Percentiles rank a stretch among this genome's conserved stretches.
Evolutionary conservation across 2,329 filamentous ascomycete genomes (phyloP).

Genomic region (Penicillium sp.): DNA sequence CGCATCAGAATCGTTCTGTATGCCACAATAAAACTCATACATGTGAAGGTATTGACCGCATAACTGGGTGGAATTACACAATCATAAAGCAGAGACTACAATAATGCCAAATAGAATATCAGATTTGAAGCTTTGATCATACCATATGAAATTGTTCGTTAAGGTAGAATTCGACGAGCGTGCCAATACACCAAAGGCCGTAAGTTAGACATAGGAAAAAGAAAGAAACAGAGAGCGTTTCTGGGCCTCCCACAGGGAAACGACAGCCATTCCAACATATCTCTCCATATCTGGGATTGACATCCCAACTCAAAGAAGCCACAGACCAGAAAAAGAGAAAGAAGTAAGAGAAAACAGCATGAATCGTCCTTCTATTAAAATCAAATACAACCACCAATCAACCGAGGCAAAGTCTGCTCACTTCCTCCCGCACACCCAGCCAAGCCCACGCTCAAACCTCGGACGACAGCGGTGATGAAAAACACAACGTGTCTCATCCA

Average conservation of each 20-base stretch:
- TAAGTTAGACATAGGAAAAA: neutral
- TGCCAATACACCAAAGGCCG: neutral
- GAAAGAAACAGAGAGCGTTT: neutral
- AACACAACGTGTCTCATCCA: neutral
- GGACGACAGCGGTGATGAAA: conserved; percentile 6
- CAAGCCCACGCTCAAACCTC: neutral
- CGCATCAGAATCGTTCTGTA: neutral
- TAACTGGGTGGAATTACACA: too few species aligned
- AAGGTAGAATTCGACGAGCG: neutral
- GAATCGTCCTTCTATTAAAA: neutral
- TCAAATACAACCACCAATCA: neutral
- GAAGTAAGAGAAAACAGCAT: neutral
- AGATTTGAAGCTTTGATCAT: neutral
- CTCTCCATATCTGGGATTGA: neutral
- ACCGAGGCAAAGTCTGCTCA: neutral
- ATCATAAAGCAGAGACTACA: neutral
- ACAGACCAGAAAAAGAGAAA: neutral
- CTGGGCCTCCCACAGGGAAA: neutral
- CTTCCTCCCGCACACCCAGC: conserved; percentile 6
- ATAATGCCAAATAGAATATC: neutral
- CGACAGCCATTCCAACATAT: neutral
- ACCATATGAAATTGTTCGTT: too few species aligned
- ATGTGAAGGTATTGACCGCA: neutral
- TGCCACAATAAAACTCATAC: neutral
- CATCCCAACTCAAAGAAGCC: neutral